Evolutionary conservation across 192 early-diverging fungal species (phyloP), one percentile per base, ranked within the genome.

Genomic region (Dissophora globulifera): DNA sequence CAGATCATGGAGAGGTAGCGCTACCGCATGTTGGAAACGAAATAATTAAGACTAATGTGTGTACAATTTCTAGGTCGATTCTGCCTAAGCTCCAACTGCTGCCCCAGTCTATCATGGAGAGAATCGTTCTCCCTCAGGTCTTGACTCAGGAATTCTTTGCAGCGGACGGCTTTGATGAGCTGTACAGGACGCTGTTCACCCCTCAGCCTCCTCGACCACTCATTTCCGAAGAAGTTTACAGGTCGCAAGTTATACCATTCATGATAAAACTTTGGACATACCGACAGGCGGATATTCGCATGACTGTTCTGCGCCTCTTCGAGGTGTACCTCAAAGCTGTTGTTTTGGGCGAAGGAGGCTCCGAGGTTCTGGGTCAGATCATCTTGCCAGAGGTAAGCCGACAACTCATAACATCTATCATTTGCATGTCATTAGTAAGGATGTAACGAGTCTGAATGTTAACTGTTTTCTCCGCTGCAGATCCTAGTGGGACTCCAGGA

Each of bases 61-160:
- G 26, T n/a, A 29, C 1, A 20, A 7, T n/a, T n/a, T n/a, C 8
- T 67, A 76, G 72, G 8, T 50, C 64, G 0, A 76, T 76, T 26
- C 50, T 76, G 50, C 40, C 62, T 9, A 76, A 62, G 47, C 63
- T 76, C 3, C 64, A 67, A 9, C 54, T 76, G 58, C 30, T 76
- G 4, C 33, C 62, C n/a, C 58, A 50, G 11, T 61, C 72, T 1
- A 76, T 76, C 47, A 67, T 76, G 64, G 72, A 76, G 35, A 66
- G 59, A 9, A 54, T 76, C 19, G 62, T 76, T n/a, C 58, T 76
- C n/a, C 72, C 72, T 9, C 72, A 76, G 31, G 52, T 76, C 42
- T 38, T 76, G 43, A 76, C 72, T 13, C 72, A 76, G 48, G 72
- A 76, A 47, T 76, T 76, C 48, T 76, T 76, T 62, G 62, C 72